Conservation (phyloP, 306 rosid species). For the Rosa rugosa region DNA sequence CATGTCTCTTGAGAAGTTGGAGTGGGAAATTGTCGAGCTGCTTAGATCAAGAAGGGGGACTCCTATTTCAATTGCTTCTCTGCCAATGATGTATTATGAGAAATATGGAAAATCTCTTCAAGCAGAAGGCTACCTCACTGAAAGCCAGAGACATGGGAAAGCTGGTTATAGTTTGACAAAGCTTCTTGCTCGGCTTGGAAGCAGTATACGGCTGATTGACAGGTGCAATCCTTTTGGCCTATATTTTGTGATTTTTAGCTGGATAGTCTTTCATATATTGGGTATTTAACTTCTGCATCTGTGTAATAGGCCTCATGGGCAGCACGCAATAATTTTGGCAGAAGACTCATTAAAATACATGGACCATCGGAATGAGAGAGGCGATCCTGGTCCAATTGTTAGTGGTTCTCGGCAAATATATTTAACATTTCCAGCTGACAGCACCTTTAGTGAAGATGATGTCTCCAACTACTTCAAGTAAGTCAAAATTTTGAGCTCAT, state of each 20-base stretch:
- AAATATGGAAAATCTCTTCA: slow-evolving; percentile 69
- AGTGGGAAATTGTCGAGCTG: slow-evolving; percentile 67
- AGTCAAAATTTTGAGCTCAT: not conserved
- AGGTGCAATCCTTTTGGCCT: slow-evolving; percentile 42
- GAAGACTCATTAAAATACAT: slow-evolving; percentile 58
- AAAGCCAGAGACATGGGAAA: slow-evolving; percentile 90
- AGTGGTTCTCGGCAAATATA: slow-evolving; percentile 79
- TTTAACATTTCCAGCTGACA: slow-evolving; percentile 87
- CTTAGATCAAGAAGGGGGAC: slow-evolving; percentile 58
- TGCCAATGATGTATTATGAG: slow-evolving; percentile 78
- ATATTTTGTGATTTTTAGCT: not conserved
- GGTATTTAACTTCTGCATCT: not conserved
- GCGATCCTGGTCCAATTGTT: slow-evolving; percentile 56
- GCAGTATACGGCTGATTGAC: slow-evolving; percentile 65
- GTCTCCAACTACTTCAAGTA: slow-evolving; percentile 79
- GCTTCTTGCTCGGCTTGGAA: slow-evolving; percentile 65
- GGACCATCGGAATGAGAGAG: slow-evolving; percentile 43
- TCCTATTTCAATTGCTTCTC: slow-evolving; percentile 82
- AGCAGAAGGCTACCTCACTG: slow-evolving; percentile 86
- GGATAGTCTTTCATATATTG: slow-evolving; percentile 6
- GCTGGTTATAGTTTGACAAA: slow-evolving; percentile 83
- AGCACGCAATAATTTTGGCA: slow-evolving; percentile 68
- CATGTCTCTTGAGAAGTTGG: slow-evolving; percentile 62
- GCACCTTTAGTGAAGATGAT: slow-evolving; percentile 79
- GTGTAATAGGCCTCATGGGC: slow-evolving; percentile 81